phyloP scores from a whole-genome alignment of 2,329 filamentous ascomycete genomes.

The Cladophialophora exuberans region DNA sequence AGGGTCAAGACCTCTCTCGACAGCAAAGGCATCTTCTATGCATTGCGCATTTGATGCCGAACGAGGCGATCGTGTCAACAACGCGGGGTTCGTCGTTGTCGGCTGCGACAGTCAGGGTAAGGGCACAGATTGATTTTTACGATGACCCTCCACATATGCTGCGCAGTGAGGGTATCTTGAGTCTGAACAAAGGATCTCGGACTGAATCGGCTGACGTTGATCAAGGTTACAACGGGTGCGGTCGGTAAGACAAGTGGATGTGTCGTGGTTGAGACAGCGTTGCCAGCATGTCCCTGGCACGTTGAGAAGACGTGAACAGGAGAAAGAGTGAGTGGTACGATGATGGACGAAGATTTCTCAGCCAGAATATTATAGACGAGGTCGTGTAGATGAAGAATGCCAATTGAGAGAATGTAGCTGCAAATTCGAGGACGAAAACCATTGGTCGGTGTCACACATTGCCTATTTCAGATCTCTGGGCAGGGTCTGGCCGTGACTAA shows the following conservation, averaged over 20 bases:
- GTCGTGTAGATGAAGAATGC: background rate
- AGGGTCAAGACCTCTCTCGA: slow-evolving; percentile 28
- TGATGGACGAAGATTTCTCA: background rate
- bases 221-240: slow-evolving; percentile 1
- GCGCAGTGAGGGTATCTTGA: background rate
- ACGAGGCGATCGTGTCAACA: background rate
- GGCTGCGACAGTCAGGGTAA: background rate
- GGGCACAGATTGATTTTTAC: background rate
- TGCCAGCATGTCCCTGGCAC: slow-evolving; percentile 5
- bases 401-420: slow-evolving; percentile 1
- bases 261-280: slow-evolving; percentile 1
- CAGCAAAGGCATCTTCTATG: slow-evolving; percentile 26
- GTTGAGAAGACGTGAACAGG: background rate
- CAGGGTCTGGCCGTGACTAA: no score
- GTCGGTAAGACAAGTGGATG: background rate
- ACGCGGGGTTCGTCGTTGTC: background rate
- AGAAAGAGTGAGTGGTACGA: background rate
- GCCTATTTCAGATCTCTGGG: no score
- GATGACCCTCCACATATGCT: no score
- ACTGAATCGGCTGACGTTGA: background rate
- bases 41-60: slow-evolving; percentile 13
- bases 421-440: no score
- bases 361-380: background rate
- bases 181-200: background rate
- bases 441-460: no score